Percentiles rank a stretch among this genome's conserved stretches.
These are phyloP conservation scores for Cinnamomum micranthum DNA, from an alignment of 164 flowering plant species.

Conservation along the genomic window DNA sequence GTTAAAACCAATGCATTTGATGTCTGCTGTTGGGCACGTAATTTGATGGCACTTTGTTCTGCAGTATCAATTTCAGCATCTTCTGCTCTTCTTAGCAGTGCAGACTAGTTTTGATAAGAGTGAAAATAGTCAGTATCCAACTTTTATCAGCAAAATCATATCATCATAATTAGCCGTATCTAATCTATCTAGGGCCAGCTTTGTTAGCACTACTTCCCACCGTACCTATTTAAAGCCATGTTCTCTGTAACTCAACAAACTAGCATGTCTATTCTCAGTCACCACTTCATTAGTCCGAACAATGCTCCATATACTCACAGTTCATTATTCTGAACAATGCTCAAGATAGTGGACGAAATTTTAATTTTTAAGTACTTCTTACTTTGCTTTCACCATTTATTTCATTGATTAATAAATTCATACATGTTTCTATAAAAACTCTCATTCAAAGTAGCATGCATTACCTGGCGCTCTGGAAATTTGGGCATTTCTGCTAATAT, in stretches of 20 bases:
- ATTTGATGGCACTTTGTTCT: constrained; percentile 94
- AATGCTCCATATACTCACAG: too few species aligned
- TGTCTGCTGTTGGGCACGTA: constrained; percentile 79
- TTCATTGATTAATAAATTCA: neutral
- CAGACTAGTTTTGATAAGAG: constrained; percentile 43
- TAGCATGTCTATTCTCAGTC: too few species aligned
- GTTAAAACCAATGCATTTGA: constrained; percentile 90
- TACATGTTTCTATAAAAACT: neutral
- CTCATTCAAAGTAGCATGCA: neutral
- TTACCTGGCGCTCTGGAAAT: constrained; percentile 96
- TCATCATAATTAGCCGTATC: too few species aligned
- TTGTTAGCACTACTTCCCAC: too few species aligned
- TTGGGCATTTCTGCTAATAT: constrained; percentile 99
- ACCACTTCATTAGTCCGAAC: too few species aligned
- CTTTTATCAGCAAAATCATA: neutral
- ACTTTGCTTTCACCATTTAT: neutral
- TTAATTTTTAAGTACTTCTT: neutral
- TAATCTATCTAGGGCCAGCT: too few species aligned
- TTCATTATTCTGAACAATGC: too few species aligned
- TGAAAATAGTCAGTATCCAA: neutral
- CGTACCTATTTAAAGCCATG: too few species aligned
- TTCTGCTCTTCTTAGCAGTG: constrained; percentile 88
- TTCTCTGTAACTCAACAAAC: too few species aligned
- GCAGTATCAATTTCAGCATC: constrained; percentile 92
- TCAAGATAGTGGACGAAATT: neutral